Evolutionary conservation across 495 filamentous ascomycete genomes (phyloP).

Genomic region (Trichoderma erinaceum): DNA sequence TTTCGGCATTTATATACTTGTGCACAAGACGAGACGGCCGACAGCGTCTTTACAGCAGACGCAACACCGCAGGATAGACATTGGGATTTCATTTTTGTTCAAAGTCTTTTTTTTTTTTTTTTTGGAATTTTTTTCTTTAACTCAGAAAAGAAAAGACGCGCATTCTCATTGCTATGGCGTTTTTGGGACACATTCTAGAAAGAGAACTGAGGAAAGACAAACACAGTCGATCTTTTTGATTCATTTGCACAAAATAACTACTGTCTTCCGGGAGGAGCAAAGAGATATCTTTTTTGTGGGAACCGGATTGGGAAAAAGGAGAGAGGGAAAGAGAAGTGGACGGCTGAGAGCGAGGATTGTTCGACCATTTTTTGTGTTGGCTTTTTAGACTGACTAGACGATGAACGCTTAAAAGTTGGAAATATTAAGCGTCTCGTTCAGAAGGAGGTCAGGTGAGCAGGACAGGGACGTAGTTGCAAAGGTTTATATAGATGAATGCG

Average conservation of each 20-base stretch:
- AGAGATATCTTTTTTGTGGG: not conserved
- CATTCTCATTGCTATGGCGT: slow-evolving; percentile 13
- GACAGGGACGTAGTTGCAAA: slow-evolving; percentile 4
- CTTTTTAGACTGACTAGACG: not conserved
- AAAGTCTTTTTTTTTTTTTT: not conserved
- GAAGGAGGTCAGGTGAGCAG: not conserved
- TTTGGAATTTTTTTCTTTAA: slow-evolving; percentile 2
- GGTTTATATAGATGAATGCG: slow-evolving; percentile 10
- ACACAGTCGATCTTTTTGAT: slow-evolving; percentile 10
- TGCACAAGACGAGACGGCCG: slow-evolving; percentile 19
- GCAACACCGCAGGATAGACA: slow-evolving; percentile 15
- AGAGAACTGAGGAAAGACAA: slow-evolving; percentile 2
- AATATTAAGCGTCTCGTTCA: not conserved
- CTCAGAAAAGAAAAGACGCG: slow-evolving; percentile 8
- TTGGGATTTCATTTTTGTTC: not conserved
- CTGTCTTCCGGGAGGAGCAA: not conserved
- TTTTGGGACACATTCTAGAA: slow-evolving; percentile 14
- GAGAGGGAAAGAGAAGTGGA: not conserved
- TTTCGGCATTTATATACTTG: slow-evolving; percentile 25
- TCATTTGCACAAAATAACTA: slow-evolving; percentile 7
- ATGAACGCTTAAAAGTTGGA: not conserved
- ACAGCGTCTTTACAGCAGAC: not conserved
- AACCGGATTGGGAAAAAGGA: not conserved
- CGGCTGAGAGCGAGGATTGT: not conserved
- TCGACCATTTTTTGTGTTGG: not conserved